These are phyloP conservation scores for Trichoderma afroharzianum DNA, from an alignment of 2,329 filamentous ascomycete genomes.

Conservation along the genomic window DNA sequence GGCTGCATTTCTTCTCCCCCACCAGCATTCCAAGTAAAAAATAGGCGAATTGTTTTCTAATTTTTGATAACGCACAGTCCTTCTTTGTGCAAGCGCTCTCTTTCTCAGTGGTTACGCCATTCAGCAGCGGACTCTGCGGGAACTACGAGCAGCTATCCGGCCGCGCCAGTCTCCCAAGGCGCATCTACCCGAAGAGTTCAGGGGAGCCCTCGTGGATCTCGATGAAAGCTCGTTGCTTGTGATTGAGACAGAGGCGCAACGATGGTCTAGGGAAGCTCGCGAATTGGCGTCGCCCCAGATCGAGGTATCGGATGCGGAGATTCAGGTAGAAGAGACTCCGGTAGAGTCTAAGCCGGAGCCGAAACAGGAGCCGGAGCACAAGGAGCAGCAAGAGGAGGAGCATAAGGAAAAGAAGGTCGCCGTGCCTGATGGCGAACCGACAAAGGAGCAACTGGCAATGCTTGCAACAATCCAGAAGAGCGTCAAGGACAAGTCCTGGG, in stretches of 20 bases:
- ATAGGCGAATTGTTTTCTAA: background rate
- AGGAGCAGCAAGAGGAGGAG: conserved; percentile 16
- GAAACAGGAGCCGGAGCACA: conserved; percentile 24
- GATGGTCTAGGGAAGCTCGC: conserved; percentile 26
- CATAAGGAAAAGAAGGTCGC: background rate
- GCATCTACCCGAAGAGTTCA: conserved; percentile 50
- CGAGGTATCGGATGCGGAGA: conserved; percentile 30
- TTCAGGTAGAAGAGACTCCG: conserved; percentile 19
- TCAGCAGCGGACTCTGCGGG: conserved; percentile 79
- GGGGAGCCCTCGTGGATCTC: conserved; percentile 42
- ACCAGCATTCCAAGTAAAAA: background rate
- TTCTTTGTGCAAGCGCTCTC: conserved; percentile 74
- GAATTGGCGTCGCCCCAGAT: background rate
- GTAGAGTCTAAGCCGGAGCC: conserved; percentile 21
- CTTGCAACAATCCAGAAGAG: conserved; percentile 32
- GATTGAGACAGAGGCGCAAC: conserved; percentile 35
- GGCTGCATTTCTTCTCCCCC: conserved; percentile 24
- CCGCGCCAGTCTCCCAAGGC: conserved; percentile 44
- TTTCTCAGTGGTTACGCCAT: conserved; percentile 86
- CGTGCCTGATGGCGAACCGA: conserved; percentile 18
- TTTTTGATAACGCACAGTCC: conserved; percentile 46
- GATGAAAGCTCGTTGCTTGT: conserved; percentile 44
- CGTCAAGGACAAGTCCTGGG: conserved; percentile 32
- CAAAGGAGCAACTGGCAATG: conserved; percentile 30
- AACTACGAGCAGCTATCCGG: conserved; percentile 70